Base-by-base conservation (phyloP, 306 rosid genomes). In the Cucumis cinereus region DNA sequence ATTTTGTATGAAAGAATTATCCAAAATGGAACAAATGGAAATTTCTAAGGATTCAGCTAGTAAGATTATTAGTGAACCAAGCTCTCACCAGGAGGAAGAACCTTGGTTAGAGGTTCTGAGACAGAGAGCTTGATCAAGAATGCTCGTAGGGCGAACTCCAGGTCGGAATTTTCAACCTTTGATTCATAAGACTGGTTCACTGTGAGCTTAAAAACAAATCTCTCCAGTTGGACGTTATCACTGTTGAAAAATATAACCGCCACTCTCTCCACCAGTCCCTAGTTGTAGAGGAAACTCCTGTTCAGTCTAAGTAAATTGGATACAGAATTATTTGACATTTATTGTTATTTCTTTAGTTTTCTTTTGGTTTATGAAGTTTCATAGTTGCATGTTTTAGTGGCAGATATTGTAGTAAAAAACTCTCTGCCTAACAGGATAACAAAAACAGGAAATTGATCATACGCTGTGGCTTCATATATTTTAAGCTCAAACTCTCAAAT, bases 181-280 rank as follows among this genome's bases (percentile, higher is more conserved):
- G 95, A 83, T 71, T 84, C 86, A 79, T 61, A 82, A 43, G 90
- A 78, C 62, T 60, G 91, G 85, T 87, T 86, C 89, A 90, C 76
- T 24, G 74, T 62, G 64, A 90, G 86, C 88, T 89, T 90, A 87
- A 90, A 94, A 73, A 88, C 74, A 76, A 90, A 94, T 81, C 90
- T 83, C 87, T 94, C 97, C 63, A 83, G 24, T 9, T 90, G 93
- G 78, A 82, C 72, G 47, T 83, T 56, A 13, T 86, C 87, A 53
- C 82, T 30, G 53, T 80, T 77, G 80, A 82, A 90, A 87, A 92
- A 89, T 73, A 89, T 84, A 76, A 94, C 93, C 28, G 88, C 95
- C 57, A 88, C 90, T 81, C 93, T 87, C 57, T 94, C 97, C 67
- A 94, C 96, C 81, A 89, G 54, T 50, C 92, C 97, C 98, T 93